Conservation (phyloP, 164 flowering plant species). For the Nelumbo lutea region DNA sequence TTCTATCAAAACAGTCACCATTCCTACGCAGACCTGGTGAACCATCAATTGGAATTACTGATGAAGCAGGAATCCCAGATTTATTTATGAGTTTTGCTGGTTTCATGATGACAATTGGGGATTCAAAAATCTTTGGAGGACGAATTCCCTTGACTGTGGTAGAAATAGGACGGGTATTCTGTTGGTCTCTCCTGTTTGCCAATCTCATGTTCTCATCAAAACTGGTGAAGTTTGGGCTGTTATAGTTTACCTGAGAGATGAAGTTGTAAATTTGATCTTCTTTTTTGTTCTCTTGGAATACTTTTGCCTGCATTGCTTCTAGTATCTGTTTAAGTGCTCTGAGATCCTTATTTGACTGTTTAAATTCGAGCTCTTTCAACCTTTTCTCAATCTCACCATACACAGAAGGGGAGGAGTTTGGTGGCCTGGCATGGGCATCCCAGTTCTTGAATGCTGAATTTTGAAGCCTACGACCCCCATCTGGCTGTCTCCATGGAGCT, state of each 20-base stretch:
- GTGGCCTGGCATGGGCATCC: slow-evolving; percentile 25
- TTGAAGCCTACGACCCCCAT: slow-evolving; percentile 29
- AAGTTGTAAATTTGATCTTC: slow-evolving; percentile 28
- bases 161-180: slow-evolving; percentile 16
- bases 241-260: slow-evolving; percentile 23
- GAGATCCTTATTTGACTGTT: slow-evolving; percentile 77
- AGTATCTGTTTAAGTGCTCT: slow-evolving; percentile 93
- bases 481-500: slow-evolving; percentile 72
- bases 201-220: slow-evolving; percentile 25
- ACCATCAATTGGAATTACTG: slow-evolving; percentile 15
- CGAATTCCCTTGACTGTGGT: slow-evolving; percentile 17
- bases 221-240: slow-evolving; percentile 13
- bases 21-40: slow-evolving; percentile 24
- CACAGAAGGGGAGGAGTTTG: slow-evolving; percentile 43
- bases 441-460: slow-evolving; percentile 19
- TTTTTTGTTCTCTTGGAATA: slow-evolving; percentile 29
- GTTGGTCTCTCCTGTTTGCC: slow-evolving; percentile 17
- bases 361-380: slow-evolving; percentile 65
- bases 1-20: slow-evolving; percentile 19
- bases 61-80: slow-evolving; percentile 23
- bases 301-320: slow-evolving; percentile 76
- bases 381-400: slow-evolving; percentile 87
- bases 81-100: slow-evolving; percentile 37
- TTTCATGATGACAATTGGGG: slow-evolving; percentile 47
- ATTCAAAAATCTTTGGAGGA: slow-evolving; percentile 25